Conservation (phyloP, 148 eudicot species). For the Rhododendron griersonianum region DNA sequence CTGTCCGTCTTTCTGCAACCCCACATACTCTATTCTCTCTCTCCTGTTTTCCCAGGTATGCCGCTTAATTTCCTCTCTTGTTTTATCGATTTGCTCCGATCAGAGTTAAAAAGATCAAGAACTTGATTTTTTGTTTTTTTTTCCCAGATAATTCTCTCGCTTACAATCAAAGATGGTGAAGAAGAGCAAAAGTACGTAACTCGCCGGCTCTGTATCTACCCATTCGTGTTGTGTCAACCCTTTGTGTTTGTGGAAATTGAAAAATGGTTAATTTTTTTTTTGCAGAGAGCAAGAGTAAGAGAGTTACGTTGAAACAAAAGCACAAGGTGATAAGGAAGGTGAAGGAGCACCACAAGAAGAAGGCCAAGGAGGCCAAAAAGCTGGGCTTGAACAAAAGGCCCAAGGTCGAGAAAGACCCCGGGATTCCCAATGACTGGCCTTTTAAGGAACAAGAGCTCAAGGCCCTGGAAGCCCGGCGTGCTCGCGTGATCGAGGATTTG, state of each 20-base stretch:
- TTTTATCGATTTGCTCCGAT: not conserved
- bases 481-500: constrained; percentile 57
- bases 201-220: not conserved
- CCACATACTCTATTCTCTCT: not conserved
- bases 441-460: constrained; percentile 96
- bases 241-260: not conserved
- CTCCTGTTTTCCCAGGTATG: not conserved
- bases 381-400: constrained; percentile 52
- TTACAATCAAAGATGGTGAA: constrained; percentile 51
- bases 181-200: constrained; percentile 63
- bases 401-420: constrained; percentile 89
- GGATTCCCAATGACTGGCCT: constrained; percentile 98
- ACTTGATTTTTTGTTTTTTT: not conserved
- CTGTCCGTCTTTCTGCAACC: not conserved
- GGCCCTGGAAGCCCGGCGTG: constrained; percentile 74
- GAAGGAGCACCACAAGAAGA: constrained; percentile 92
- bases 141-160: not conserved
- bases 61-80: not conserved
- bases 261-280: not conserved
- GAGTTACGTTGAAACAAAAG: constrained; percentile 69
- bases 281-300: constrained; percentile 93
- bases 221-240: no score
- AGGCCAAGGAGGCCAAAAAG: constrained; percentile 91
- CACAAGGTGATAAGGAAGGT: constrained; percentile 76
- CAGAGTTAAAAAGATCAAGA: not conserved